phyloP scores from a whole-genome alignment of 139 green algal genomes.

The Coelastrella sp. region DNA sequence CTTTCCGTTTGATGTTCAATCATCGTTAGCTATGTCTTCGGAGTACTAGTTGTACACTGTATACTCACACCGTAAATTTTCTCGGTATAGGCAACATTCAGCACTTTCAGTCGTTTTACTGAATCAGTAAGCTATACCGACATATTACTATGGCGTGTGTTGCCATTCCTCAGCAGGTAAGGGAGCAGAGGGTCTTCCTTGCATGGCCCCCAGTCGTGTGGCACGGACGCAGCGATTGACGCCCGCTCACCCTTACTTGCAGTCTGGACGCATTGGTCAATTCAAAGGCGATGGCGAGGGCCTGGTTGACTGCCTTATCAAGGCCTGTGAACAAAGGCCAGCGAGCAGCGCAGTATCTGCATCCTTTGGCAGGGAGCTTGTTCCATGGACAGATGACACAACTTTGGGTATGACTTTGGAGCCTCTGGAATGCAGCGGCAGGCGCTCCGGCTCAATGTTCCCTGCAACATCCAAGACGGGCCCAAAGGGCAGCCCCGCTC shows the following conservation, averaged over 20 bases:
- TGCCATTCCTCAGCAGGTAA: background rate
- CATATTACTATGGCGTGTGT: background rate
- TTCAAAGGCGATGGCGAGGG: background rate
- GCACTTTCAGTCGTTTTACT: background rate
- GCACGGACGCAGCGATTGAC: background rate
- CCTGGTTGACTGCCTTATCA: background rate
- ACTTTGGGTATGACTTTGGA: background rate
- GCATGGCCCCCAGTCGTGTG: background rate
- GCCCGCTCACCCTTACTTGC: background rate
- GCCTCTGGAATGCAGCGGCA: conserved; percentile 1
- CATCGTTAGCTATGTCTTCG: background rate
- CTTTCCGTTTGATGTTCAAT: background rate
- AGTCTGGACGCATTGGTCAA: background rate
- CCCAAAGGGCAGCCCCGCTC: background rate
- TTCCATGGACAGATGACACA: background rate
- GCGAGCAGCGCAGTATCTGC: background rate
- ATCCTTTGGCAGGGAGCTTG: background rate
- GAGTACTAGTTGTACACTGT: background rate
- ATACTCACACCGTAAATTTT: background rate
- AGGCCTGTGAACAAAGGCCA: background rate
- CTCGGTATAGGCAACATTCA: background rate
- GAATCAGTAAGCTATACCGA: background rate
- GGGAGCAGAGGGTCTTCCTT: background rate
- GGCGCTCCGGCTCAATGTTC: background rate
- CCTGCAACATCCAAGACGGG: background rate